Percentiles rank a stretch among this genome's conserved stretches.
phyloP scores from a whole-genome alignment of 2,329 filamentous ascomycete species.

The Ophidiomyces ophidiicola region DNA sequence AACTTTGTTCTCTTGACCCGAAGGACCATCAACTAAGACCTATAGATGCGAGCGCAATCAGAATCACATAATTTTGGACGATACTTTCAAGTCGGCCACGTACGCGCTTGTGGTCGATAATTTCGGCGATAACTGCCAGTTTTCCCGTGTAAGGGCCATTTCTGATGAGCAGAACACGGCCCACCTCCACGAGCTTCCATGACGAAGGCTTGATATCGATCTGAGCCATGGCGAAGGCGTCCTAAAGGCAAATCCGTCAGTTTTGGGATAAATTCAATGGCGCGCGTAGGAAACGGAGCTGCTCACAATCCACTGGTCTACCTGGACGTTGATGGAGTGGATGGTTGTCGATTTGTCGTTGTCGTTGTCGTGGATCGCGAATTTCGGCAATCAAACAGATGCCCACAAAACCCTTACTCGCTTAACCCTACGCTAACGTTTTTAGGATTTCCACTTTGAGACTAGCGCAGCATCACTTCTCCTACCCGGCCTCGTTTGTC shows the following conservation, averaged over 20 bases:
- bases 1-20: conserved; percentile 62
- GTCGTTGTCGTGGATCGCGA: conserved; percentile 17
- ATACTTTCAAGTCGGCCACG: conserved; percentile 34
- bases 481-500: conserved; percentile 3
- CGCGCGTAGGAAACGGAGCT: background rate
- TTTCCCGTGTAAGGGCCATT: conserved; percentile 69
- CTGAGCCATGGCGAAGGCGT: conserved; percentile 65
- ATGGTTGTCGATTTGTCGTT: conserved; percentile 16
- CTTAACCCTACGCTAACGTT: conserved; percentile 14
- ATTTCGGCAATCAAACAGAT: conserved; percentile 15
- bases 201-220: conserved; percentile 67
- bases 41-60: conserved; percentile 34
- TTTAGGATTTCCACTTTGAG: conserved; percentile 14
- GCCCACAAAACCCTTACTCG: conserved; percentile 18
- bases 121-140: conserved; percentile 92
- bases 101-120: conserved; percentile 99
- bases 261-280: background rate
- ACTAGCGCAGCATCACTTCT: conserved; percentile 15
- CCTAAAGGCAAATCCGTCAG: conserved; percentile 31
- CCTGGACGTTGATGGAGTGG: conserved; percentile 13
- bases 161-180: conserved; percentile 89
- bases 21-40: conserved; percentile 93
- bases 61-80: background rate
- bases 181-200: conserved; percentile 97
- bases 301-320: conserved; percentile 18